Conservation (phyloP, 2,329 filamentous ascomycete species). For the Paraconiothyrium brasiliense region DNA sequence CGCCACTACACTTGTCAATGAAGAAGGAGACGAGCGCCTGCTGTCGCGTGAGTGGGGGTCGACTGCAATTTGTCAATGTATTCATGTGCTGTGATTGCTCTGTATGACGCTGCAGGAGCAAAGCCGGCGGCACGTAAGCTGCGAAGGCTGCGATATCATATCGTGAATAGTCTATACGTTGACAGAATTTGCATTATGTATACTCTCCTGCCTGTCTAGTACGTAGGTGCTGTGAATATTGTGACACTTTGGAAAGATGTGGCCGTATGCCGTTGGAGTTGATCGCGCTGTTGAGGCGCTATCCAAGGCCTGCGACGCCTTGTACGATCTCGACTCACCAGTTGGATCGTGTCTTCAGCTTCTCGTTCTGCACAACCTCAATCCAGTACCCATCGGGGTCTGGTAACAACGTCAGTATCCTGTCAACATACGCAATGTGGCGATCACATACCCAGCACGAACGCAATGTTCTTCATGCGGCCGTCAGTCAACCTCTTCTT, state of each 20-base stretch:
- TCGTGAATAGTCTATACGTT: background rate
- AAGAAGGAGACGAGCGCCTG: constrained; percentile 1
- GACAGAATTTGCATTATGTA: background rate
- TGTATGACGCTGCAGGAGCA: background rate
- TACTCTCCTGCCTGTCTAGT: background rate
- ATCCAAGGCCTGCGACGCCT: background rate
- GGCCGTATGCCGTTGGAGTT: background rate
- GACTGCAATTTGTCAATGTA: constrained; percentile 1
- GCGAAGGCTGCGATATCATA: background rate
- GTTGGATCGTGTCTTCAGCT: constrained; percentile 59
- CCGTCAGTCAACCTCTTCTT: constrained; percentile 96
- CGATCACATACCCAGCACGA: constrained; percentile 70
- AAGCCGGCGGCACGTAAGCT: constrained; percentile 1
- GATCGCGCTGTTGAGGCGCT: constrained; percentile 2
- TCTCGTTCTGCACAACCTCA: constrained; percentile 80
- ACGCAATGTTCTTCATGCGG: constrained; percentile 90
- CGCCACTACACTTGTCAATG: constrained; percentile 25
- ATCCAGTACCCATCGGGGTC: constrained; percentile 86
- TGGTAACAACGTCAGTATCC: constrained; percentile 30
- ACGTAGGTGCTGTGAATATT: background rate
- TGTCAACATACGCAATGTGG: background rate
- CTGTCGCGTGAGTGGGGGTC: background rate
- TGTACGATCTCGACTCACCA: constrained; percentile 38
- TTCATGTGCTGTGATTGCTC: background rate
- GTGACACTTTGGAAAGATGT: background rate